Evolutionary conservation across 2,329 filamentous ascomycete species (phyloP).

Genomic region (Fonsecaea pedrosoi): DNA sequence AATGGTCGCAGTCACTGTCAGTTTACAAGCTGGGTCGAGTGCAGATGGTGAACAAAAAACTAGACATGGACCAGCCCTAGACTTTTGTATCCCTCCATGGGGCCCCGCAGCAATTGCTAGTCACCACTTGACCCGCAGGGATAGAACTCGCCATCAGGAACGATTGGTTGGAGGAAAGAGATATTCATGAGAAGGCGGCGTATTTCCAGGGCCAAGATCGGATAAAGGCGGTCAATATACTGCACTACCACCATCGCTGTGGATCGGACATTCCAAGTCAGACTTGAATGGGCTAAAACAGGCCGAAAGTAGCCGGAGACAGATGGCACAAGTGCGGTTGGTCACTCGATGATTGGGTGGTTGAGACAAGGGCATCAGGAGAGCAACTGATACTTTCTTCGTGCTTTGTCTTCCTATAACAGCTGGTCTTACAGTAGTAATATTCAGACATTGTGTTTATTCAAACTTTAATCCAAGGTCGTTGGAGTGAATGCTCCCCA

Average conservation of each 20-base stretch:
- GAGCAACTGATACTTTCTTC: neutral
- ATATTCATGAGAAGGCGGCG: constrained; percentile 7
- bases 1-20: neutral
- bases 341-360: neutral
- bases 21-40: neutral
- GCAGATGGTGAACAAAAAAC: neutral
- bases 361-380: neutral
- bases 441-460: neutral
- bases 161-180: neutral
- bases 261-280: neutral
- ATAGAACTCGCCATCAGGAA: constrained; percentile 8
- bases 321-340: too few relatives aligned
- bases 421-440: neutral
- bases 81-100: constrained; percentile 24
- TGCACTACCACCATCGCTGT: too few relatives aligned
- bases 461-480: constrained; percentile 15
- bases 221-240: constrained; percentile 16
- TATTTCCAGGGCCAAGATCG: constrained; percentile 4
- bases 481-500: constrained; percentile 22
- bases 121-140: neutral
- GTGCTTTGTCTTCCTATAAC: neutral
- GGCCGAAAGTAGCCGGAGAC: neutral
- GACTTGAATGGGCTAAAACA: neutral
- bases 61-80: constrained; percentile 6
- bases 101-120: constrained; percentile 15